A percentile compares a stretch with the other conserved stretches of the same genome.
Conservation (phyloP, 1,284 basidiomycete species). For the Fistulinella cinereoalba region DNA sequence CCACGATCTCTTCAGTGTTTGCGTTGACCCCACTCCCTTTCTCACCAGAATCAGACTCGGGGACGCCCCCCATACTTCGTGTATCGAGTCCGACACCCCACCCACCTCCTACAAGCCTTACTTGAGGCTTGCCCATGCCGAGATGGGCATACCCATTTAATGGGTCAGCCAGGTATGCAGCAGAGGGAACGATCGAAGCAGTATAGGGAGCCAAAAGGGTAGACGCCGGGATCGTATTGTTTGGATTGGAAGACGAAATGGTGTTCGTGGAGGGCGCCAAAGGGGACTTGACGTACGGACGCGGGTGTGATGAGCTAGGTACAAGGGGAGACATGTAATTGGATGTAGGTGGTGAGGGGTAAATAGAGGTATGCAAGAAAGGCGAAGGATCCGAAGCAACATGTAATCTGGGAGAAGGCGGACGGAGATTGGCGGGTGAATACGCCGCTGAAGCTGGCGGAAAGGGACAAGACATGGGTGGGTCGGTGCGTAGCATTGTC, state of each 20-base stretch:
- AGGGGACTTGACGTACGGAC: conserved; percentile 36
- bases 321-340: conserved; percentile 17
- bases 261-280: conserved; percentile 32
- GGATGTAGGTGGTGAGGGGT: conserved; percentile 31
- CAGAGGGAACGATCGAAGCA: conserved; percentile 57
- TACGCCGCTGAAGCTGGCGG: conserved; percentile 12
- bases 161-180: conserved; percentile 61
- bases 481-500: conserved; percentile 23
- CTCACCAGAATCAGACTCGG: conserved; percentile 8
- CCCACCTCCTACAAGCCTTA: conserved; percentile 79
- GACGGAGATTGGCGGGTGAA: conserved; percentile 27
- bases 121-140: conserved; percentile 73
- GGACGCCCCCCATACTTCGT: conserved; percentile 63
- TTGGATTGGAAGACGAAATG: conserved; percentile 34
- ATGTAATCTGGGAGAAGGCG: conserved; percentile 29
- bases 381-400: conserved; percentile 30
- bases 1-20: conserved; percentile 7
- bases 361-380: conserved; percentile 28
- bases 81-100: conserved; percentile 83
- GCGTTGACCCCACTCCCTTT: neutral
- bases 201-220: conserved; percentile 56
- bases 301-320: conserved; percentile 36
- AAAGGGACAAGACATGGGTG: conserved; percentile 6
- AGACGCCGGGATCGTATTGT: conserved; percentile 46
- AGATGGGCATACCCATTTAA: conserved; percentile 70